Percentiles rank a stretch among this genome's conserved stretches.
These are phyloP conservation scores for Ophiostoma perfectum DNA, from an alignment of 2,329 filamentous ascomycete genomes.

Conservation along the genomic window DNA sequence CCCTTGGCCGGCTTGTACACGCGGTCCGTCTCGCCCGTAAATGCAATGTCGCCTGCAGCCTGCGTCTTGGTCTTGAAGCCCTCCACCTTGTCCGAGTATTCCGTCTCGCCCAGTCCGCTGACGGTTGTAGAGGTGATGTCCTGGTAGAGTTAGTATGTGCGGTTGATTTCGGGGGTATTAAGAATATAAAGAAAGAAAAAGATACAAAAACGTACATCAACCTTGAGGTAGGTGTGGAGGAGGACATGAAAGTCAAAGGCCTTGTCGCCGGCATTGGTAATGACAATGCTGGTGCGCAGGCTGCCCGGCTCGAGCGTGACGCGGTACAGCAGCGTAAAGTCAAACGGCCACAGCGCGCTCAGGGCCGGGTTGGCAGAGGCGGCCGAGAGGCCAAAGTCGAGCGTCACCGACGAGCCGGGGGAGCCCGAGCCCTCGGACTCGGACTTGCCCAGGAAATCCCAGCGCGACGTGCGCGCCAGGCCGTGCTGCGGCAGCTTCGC, in stretches of 20 bases:
- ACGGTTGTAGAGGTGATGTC: slow-evolving; percentile 72
- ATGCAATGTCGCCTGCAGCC: slow-evolving; percentile 54
- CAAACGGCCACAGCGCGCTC: slow-evolving; percentile 72
- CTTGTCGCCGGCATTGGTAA: slow-evolving; percentile 78
- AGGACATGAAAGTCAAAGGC: slow-evolving; percentile 88
- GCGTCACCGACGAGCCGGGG: slow-evolving; percentile 55
- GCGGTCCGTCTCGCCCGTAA: slow-evolving; percentile 78
- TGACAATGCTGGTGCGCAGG: slow-evolving; percentile 74
- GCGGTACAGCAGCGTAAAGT: slow-evolving; percentile 88
- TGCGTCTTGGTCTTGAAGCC: slow-evolving; percentile 59
- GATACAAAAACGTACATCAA: slow-evolving; percentile 60
- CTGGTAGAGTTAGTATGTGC: slow-evolving; percentile 40
- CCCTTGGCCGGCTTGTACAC: slow-evolving; percentile 71
- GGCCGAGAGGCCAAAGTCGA: slow-evolving; percentile 87
- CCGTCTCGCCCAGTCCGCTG: slow-evolving; percentile 67
- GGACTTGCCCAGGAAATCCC: slow-evolving; percentile 92
- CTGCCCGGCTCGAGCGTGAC: slow-evolving; percentile 73
- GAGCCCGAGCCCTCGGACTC: slow-evolving; percentile 53
- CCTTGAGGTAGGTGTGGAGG: slow-evolving; percentile 81
- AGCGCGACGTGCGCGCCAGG: slow-evolving; percentile 81
- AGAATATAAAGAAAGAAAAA: not conserved
- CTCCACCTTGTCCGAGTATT: slow-evolving; percentile 81
- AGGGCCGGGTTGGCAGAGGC: slow-evolving; percentile 63
- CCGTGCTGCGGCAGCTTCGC: slow-evolving; percentile 83
- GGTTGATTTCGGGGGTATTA: not conserved